Base-by-base conservation (phyloP, 441 rosid genomes). In the Croton setiger region DNA sequence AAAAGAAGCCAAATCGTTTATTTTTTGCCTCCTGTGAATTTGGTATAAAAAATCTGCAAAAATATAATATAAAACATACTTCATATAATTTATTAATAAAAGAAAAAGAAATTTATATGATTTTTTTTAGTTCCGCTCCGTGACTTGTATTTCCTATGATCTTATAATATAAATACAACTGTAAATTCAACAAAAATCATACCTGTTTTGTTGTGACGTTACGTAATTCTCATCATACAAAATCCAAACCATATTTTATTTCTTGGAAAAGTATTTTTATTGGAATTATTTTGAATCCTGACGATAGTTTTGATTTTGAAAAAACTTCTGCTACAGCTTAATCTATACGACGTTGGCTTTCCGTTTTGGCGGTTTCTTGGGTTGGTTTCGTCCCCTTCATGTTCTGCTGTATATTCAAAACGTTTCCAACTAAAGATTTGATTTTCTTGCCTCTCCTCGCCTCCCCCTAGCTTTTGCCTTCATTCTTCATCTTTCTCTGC, bases 301-400 rank as follows among this genome's bases (percentile, higher is more conserved):
- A 39, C 10, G 0, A 5, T 39, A 2, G 14, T 45, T 63, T 66
- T 21, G 1, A 21, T 4, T 44, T 62, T 44, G 7, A 27, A 43
- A 41, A 15, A 31, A 10, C 11, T 11, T 13, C 31, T 27, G 35
- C 49, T 45, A 17, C 23, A 36, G 1, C 17, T 47, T 31, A 48
- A 57, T 0, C 23, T 27, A 27, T 27, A 33, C 53, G 41, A 61
- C 55, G 71, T 52, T 2, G 70, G 63, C 58, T 18, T 67, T n/a
- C 14, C 48, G 47, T 51, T 70, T 71, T 70, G 75, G 74, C 81
- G 70, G 73, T 77, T 77, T 67, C 33, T 21, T 65, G 68, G 18
- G 39, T 18, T 47, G 55, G 44, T n/a, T 7, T 31, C 21, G 20
- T 64, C 0, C 53, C 33, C 15, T 33, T 21, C 53, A 1, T 27